A percentile compares a stretch with the other conserved stretches of the same genome.
These are phyloP conservation scores for Sanghuangporus baumii DNA, from an alignment of 1,284 basidiomycete species.

Conservation along the genomic window DNA sequence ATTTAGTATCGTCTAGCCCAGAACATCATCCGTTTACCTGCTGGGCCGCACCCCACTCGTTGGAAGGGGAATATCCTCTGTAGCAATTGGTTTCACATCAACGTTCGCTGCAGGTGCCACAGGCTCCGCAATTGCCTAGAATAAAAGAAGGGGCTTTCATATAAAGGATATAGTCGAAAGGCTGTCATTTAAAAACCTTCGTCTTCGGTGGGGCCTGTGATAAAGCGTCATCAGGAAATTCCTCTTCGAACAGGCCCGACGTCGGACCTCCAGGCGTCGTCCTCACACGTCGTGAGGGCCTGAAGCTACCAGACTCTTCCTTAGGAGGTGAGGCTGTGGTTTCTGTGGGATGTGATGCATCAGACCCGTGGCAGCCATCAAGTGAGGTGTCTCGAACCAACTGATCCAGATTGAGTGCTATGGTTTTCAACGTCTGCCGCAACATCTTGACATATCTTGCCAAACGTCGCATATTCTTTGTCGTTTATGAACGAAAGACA, in stretches of 20 bases:
- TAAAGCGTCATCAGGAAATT: conserved; percentile 19
- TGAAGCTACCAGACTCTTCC: conserved; percentile 12
- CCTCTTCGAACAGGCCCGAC: conserved; percentile 15
- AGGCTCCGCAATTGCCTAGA: background rate
- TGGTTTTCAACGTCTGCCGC: background rate
- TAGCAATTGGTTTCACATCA: background rate
- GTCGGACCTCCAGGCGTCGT: conserved; percentile 20
- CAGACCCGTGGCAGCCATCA: background rate
- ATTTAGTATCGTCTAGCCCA: background rate
- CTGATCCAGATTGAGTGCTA: background rate
- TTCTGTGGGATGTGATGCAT: background rate
- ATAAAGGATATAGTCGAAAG: background rate
- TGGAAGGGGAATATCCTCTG: background rate
- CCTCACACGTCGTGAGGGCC: conserved; percentile 23
- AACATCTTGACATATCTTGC: conserved; percentile 31
- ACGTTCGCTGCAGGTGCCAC: background rate
- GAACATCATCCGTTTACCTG: conserved; percentile 2
- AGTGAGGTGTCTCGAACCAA: background rate
- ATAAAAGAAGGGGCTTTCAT: background rate
- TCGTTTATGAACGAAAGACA: background rate
- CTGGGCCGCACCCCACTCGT: conserved; percentile 10
- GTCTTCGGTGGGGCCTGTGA: conserved; percentile 2
- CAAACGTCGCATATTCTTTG: conserved; percentile 56
- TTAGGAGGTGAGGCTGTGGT: background rate
- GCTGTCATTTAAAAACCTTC: background rate